phyloP scores from a whole-genome alignment of 73 alveolate genomes.

The Paramecium tetraurelia region DNA sequence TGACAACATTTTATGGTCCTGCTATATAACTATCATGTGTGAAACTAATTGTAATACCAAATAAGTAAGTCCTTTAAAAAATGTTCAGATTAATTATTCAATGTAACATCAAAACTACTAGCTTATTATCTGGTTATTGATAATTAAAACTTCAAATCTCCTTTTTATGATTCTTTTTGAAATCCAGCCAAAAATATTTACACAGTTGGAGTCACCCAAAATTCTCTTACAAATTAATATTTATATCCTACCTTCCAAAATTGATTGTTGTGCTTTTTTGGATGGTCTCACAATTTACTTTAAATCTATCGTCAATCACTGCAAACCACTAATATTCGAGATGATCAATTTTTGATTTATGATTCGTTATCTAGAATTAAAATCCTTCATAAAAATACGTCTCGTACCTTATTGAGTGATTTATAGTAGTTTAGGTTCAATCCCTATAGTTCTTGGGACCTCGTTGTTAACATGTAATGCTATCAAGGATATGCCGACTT shows the following conservation, averaged over 20 bases:
- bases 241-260: not conserved
- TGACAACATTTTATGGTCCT: constrained; percentile 5
- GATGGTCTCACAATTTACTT: not conserved
- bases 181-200: not conserved
- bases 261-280: not conserved
- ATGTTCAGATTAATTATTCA: not conserved
- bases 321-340: constrained; percentile 33
- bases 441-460: not conserved
- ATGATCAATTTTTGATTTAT: constrained; percentile 26
- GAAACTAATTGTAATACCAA: not conserved
- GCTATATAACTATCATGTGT: not conserved
- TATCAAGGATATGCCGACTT: not conserved
- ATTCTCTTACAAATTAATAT: not conserved
- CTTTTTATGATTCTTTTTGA: not conserved
- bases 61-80: not conserved
- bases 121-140: not conserved
- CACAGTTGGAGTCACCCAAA: not conserved
- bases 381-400: not conserved
- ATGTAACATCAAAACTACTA: not conserved
- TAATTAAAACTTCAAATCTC: not conserved
- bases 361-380: not conserved
- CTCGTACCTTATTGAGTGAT: not conserved
- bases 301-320: not conserved
- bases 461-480: constrained; percentile 19
- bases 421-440: not conserved